Percentiles rank a stretch among this genome's conserved stretches.
Conservation (phyloP, 192 early-diverging fungal genomes). For the Coemansia umbellata region DNA sequence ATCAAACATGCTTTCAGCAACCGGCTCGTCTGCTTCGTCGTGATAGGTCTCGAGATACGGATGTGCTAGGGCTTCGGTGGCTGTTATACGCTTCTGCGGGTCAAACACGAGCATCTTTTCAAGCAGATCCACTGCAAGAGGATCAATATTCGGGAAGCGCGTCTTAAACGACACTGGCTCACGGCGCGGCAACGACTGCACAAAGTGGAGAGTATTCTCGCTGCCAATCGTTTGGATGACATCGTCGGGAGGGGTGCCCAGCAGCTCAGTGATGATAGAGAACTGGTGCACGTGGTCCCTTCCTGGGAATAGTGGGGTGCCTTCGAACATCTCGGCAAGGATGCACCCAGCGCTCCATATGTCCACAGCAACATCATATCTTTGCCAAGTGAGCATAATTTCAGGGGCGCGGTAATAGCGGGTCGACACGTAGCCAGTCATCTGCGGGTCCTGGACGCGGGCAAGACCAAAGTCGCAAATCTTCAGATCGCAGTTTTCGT, state of each 20-base stretch:
- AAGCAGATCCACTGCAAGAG: constrained; percentile 78
- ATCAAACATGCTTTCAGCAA: constrained; percentile 76
- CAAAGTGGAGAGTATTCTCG: constrained; percentile 91
- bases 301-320: constrained; percentile 91
- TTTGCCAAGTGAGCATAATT: constrained; percentile 97
- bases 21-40: constrained; percentile 86
- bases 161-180: constrained; percentile 75
- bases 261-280: constrained; percentile 87
- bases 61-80: constrained; percentile 81
- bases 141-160: constrained; percentile 78
- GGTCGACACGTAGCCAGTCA: constrained; percentile 98
- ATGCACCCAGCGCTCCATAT: constrained; percentile 96
- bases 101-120: constrained; percentile 93
- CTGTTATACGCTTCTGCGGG: constrained; percentile 84
- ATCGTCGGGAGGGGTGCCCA: constrained; percentile 90
- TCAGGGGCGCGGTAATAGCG: constrained; percentile 97
- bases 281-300: constrained; percentile 95
- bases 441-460: constrained; percentile 89
- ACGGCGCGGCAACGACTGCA: constrained; percentile 79
- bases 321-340: constrained; percentile 95
- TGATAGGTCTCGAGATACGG: constrained; percentile 89
- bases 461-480: constrained; percentile 98
- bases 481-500: constrained; percentile 97
- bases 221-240: constrained; percentile 89
- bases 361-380: constrained; percentile 94